Conservation (phyloP, 2,329 filamentous ascomycete species). For the Tolypocladium nubicola region DNA sequence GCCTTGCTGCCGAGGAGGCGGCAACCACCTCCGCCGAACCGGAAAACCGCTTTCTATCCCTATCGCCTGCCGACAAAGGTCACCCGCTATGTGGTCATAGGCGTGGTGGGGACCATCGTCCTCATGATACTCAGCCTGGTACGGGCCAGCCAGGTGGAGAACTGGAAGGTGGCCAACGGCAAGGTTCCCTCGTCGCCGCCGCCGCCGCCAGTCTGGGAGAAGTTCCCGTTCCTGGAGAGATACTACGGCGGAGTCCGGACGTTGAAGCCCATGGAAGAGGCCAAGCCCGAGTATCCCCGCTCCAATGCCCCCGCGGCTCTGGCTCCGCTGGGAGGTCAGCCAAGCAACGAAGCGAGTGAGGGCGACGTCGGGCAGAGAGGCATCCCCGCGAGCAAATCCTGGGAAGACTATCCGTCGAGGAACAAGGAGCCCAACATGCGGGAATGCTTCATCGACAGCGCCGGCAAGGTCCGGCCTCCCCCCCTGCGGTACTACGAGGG, state of each 20-base stretch:
- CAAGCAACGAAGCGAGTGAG: conserved; percentile 5
- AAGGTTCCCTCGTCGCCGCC: conserved; percentile 32
- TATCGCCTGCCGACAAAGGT: conserved; percentile 64
- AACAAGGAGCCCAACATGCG: conserved; percentile 42
- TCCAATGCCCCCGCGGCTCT: conserved; percentile 40
- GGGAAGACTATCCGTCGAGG: conserved; percentile 21
- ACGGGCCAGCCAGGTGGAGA: conserved; percentile 61
- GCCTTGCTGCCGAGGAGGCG: conserved; percentile 33
- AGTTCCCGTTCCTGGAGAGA: conserved; percentile 72
- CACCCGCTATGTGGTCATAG: conserved; percentile 67
- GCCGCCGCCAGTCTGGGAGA: conserved; percentile 68
- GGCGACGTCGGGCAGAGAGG: conserved; percentile 7
- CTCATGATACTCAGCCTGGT: conserved; percentile 70
- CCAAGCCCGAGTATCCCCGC: conserved; percentile 72
- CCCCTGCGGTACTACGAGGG: conserved; percentile 64
- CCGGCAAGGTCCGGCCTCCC: conserved; percentile 56
- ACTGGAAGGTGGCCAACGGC: conserved; percentile 49
- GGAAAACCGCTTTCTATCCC: conserved; percentile 21
- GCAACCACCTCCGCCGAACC: background rate
- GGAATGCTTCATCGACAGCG: conserved; percentile 69
- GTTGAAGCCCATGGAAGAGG: conserved; percentile 53
- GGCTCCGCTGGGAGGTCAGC: conserved; percentile 3
- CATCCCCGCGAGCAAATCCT: conserved; percentile 18
- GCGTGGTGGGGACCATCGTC: conserved; percentile 56
- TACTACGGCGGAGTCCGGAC: conserved; percentile 84